Conservation (phyloP, 1,139 yeast species). For the Suhomyces wounanorum region DNA sequence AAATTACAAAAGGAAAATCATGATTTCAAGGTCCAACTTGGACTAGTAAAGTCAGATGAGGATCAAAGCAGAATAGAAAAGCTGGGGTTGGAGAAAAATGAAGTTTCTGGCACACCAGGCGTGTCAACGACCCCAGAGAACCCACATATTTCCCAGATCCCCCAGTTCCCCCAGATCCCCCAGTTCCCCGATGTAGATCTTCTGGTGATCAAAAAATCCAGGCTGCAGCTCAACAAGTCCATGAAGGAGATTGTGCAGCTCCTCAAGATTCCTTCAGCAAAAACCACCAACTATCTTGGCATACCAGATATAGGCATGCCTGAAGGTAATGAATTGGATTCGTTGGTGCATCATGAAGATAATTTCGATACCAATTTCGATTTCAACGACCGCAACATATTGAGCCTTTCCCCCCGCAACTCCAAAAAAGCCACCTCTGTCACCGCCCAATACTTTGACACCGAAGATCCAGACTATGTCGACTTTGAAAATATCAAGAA, state of each 20-base stretch:
- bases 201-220: conserved; percentile 38
- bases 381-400: conserved; percentile 13
- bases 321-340: conserved; percentile 18
- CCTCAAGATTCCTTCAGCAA: conserved; percentile 38
- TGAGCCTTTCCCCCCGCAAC: conserved; percentile 13
- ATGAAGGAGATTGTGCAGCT: conserved; percentile 46
- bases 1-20: conserved; percentile 29
- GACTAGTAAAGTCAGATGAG: neutral
- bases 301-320: conserved; percentile 19
- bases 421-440: conserved; percentile 9
- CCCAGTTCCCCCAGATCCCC: conserved; percentile 27
- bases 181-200: conserved; percentile 35
- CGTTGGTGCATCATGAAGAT: conserved; percentile 15
- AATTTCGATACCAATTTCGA: conserved; percentile 15
- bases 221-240: conserved; percentile 41
- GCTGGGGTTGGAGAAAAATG: neutral
- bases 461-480: conserved; percentile 8
- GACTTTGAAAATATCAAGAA: conserved; percentile 13
- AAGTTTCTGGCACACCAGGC: neutral
- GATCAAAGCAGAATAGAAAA: neutral
- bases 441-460: conserved; percentile 16
- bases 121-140: neutral
- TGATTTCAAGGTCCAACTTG: conserved; percentile 8
- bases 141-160: neutral
- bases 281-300: conserved; percentile 23